These are phyloP conservation scores for Xanthoconium purpureum DNA, from an alignment of 768 basidiomycete species.

Conservation along the genomic window DNA sequence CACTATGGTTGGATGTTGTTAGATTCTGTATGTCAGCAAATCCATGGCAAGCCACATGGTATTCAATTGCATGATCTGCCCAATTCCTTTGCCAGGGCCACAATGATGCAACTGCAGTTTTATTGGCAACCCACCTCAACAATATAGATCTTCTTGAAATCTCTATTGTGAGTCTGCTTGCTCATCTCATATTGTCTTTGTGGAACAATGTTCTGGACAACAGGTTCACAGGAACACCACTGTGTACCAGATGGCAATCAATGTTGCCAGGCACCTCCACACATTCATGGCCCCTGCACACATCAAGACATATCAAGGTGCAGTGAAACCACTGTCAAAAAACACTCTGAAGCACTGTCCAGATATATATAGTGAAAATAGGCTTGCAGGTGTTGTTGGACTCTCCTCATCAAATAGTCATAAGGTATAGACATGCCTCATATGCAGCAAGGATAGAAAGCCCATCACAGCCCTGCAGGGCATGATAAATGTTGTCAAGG, in stretches of 20 bases:
- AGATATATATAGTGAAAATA: constrained; percentile 80
- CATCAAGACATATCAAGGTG: constrained; percentile 67
- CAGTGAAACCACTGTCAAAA: constrained; percentile 64
- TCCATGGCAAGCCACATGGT: neutral
- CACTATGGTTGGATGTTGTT: constrained; percentile 62
- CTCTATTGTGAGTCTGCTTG: constrained; percentile 61
- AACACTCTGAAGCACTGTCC: constrained; percentile 55
- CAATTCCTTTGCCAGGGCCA: constrained; percentile 69
- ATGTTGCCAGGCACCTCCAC: constrained; percentile 73
- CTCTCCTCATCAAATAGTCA: constrained; percentile 51
- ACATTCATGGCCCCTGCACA: constrained; percentile 63
- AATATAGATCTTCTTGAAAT: constrained; percentile 74
- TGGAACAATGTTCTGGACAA: neutral
- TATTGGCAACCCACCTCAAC: constrained; percentile 66
- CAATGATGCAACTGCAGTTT: constrained; percentile 83
- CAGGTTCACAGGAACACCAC: constrained; percentile 83
- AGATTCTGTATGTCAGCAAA: constrained; percentile 51
- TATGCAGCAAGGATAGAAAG: constrained; percentile 39
- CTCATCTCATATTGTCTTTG: neutral
- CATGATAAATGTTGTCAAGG: constrained; percentile 53
- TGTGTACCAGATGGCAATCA: constrained; percentile 57
- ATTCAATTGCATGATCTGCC: neutral
- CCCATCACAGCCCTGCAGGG: constrained; percentile 62
- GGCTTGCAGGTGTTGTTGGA: constrained; percentile 82
- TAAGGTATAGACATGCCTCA: constrained; percentile 49